Conservation (phyloP, 1,139 yeast species). For the Candida sanyaensis region DNA sequence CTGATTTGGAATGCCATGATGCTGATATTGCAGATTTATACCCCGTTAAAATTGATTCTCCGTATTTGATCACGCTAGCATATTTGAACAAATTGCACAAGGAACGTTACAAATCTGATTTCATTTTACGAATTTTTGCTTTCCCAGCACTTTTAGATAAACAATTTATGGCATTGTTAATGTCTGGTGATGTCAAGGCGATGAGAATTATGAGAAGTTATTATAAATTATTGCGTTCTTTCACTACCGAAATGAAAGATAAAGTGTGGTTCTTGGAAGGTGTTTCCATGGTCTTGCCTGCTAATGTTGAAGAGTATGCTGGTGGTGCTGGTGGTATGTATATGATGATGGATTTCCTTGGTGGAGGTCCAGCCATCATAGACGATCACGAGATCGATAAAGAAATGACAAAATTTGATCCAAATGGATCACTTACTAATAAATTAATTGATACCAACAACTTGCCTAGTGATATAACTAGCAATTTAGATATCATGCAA, state of each 20-base stretch:
- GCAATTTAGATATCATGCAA: slow-evolving; percentile 49
- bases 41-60: slow-evolving; percentile 82
- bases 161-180: slow-evolving; percentile 68
- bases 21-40: slow-evolving; percentile 80
- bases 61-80: slow-evolving; percentile 83
- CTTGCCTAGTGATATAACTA: slow-evolving; percentile 57
- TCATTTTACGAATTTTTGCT: slow-evolving; percentile 83
- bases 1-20: slow-evolving; percentile 82
- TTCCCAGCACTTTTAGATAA: slow-evolving; percentile 91
- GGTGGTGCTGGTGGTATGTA: slow-evolving; percentile 88
- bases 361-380: slow-evolving; percentile 63
- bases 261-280: slow-evolving; percentile 95
- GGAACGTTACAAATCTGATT: slow-evolving; percentile 83
- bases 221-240: slow-evolving; percentile 76
- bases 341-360: slow-evolving; percentile 84
- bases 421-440: slow-evolving; percentile 35
- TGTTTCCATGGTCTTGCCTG: slow-evolving; percentile 81
- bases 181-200: slow-evolving; percentile 83
- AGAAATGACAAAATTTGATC: slow-evolving; percentile 48
- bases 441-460: slow-evolving; percentile 56
- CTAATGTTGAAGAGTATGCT: slow-evolving; percentile 78
- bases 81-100: slow-evolving; percentile 81
- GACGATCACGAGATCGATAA: slow-evolving; percentile 47
- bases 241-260: slow-evolving; percentile 84
- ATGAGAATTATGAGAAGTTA: slow-evolving; percentile 89